Base-by-base conservation (phyloP, 371 early-diverging fungal species). In the Circinella umbellata region DNA sequence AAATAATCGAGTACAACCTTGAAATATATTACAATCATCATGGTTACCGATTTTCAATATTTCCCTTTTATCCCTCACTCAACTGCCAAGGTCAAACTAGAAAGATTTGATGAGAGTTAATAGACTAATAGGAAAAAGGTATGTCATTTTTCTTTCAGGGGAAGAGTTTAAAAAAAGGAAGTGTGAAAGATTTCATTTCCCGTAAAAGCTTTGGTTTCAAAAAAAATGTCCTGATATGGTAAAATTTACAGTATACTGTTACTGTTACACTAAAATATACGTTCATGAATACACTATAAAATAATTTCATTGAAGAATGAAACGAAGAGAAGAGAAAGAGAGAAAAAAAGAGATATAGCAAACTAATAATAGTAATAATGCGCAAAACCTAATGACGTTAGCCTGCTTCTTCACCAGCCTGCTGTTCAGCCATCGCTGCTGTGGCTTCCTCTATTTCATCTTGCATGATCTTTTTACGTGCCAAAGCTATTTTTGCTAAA, bases 381-480 rank as follows among this genome's bases (percentile, higher is more conserved):
- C 11, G 42, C 42, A 42, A 6, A 42, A 42, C 42, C 57, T 10
- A 5, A 34, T 57, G 27, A 27, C 57, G 57, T 57, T 57, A 57
- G 57, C 14, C 27, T 51, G 51, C 51, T 34, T 57, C 5, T 34
- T 57, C 57, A 57, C 35, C n/a, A 57, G 57, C 57, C 57, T 57
- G 34, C 57, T 57, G 57, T 57, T 57, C 73, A 34, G 84, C 89
- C 84, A 91, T 84, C n/a, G 90, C 90, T 47, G 86, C 86, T 71
- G 89, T 90, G 7, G 92, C 91, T 80, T 93, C 94, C 42, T 87
- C 89, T 67, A 94, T 77, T 78, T 96, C 96, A 59, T 85, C 82
- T 69, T 88, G 83, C 94, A 95, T 94, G 42, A 91, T 81, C 76
- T 95, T 94, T 53, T 88, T 86, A 53, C 95, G 79, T 34, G 60